phyloP scores from a whole-genome alignment of 2,329 filamentous ascomycete species.

The Aureobasidium sp. region DNA sequence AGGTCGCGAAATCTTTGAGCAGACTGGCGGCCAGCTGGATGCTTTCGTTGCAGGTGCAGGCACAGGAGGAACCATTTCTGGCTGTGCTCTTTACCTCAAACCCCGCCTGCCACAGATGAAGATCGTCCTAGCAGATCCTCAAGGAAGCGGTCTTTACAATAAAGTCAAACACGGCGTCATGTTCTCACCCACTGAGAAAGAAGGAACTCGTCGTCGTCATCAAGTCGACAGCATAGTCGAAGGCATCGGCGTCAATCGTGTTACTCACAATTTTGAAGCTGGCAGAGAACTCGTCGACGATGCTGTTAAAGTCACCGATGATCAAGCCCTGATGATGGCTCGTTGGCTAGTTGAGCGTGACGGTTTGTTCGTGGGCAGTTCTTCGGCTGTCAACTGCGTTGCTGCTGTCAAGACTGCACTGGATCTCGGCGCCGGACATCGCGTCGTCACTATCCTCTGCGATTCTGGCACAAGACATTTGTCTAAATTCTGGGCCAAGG shows the following conservation, averaged over 20 bases:
- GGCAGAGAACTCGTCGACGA: slow-evolving; percentile 83
- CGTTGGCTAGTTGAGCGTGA: slow-evolving; percentile 92
- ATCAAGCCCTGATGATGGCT: slow-evolving; percentile 89
- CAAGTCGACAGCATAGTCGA: slow-evolving; percentile 97
- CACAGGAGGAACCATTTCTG: slow-evolving; percentile 88
- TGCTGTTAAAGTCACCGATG: slow-evolving; percentile 79
- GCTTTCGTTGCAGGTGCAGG: slow-evolving; percentile 92
- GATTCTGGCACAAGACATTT: slow-evolving; percentile 70
- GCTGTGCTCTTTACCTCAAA: slow-evolving; percentile 78
- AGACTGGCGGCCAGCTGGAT: slow-evolving; percentile 67
- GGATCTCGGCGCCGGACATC: slow-evolving; percentile 50
- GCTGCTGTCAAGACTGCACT: slow-evolving; percentile 65
- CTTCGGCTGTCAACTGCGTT: slow-evolving; percentile 80
- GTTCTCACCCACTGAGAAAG: slow-evolving; percentile 81
- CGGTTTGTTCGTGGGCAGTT: slow-evolving; percentile 89
- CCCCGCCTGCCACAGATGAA: slow-evolving; percentile 56
- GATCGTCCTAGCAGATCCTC: slow-evolving; percentile 84
- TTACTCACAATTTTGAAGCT: slow-evolving; percentile 89
- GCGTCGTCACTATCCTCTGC: slow-evolving; percentile 76
- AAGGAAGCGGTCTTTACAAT: slow-evolving; percentile 89
- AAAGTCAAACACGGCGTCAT: slow-evolving; percentile 89
- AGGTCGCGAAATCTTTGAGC: slow-evolving; percentile 79
- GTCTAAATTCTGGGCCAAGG: slow-evolving; percentile 76
- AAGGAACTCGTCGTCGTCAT: slow-evolving; percentile 79
- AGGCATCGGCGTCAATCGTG: slow-evolving; percentile 87